A percentile compares a stretch with the other conserved stretches of the same genome.
These are phyloP conservation scores for Psilocybe azurescens DNA, from an alignment of 768 basidiomycete species.

Conservation along the genomic window DNA sequence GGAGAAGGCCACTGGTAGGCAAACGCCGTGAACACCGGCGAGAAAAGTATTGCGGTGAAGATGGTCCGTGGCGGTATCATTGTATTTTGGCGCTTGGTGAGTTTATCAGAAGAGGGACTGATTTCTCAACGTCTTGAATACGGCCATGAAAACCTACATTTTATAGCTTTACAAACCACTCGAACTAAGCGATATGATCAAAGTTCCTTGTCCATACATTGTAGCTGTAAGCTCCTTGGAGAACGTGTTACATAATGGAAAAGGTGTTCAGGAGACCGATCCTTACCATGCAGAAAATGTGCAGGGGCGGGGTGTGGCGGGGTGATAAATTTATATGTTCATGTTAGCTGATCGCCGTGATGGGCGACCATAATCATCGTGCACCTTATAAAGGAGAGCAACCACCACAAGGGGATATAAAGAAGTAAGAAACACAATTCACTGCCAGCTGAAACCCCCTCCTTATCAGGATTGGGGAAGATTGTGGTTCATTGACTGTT, in stretches of 20 bases:
- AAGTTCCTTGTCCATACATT: not conserved
- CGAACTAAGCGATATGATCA: not conserved
- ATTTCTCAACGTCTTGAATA: not conserved
- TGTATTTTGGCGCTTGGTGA: not conserved
- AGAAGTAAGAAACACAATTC: no score
- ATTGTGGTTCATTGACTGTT: no score
- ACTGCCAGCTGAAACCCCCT: no score
- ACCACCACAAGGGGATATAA: not conserved
- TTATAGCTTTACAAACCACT: not conserved
- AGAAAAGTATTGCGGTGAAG: not conserved
- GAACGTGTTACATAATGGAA: not conserved
- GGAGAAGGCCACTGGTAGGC: slow-evolving; percentile 36
- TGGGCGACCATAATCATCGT: not conserved
- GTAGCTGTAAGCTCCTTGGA: not conserved
- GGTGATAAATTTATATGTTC: not conserved
- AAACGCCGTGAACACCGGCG: not conserved
- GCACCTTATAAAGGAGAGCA: not conserved
- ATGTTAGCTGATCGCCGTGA: not conserved
- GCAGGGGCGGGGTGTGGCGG: not conserved
- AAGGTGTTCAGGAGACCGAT: not conserved
- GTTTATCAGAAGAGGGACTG: not conserved
- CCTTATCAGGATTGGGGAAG: no score
- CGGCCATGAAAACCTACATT: not conserved
- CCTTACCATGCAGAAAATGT: not conserved
- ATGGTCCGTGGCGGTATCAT: not conserved